Conservation (phyloP, 164 flowering plant genomes). For the Buxus sempervirens region DNA sequence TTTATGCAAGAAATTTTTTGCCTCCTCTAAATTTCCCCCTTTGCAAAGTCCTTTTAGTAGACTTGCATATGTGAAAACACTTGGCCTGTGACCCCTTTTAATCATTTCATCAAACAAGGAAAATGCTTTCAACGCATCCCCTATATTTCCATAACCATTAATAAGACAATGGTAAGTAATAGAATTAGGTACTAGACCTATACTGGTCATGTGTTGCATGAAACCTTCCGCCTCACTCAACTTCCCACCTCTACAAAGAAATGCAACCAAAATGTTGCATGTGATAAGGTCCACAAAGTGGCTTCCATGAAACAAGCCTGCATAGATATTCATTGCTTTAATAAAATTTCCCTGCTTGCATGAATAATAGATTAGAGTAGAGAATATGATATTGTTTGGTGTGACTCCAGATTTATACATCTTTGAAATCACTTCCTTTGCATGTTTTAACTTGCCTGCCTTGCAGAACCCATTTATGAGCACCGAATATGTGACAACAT, state of each 20-base stretch:
- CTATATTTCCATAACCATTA: constrained; percentile 52
- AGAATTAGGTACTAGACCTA: constrained; percentile 47
- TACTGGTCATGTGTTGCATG: constrained; percentile 48
- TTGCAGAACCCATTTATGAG: constrained; percentile 68
- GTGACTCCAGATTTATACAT: constrained; percentile 47
- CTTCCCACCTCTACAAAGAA: constrained; percentile 55
- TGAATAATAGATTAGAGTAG: constrained; percentile 52
- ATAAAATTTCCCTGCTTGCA: constrained; percentile 47
- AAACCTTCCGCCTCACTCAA: constrained; percentile 61
- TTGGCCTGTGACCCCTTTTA: constrained; percentile 47
- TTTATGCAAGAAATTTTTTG: constrained; percentile 39
- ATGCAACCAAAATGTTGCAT: constrained; percentile 50
- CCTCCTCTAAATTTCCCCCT: constrained; percentile 48
- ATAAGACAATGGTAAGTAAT: constrained; percentile 57
- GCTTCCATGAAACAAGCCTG: constrained; percentile 42
- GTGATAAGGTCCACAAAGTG: constrained; percentile 38
- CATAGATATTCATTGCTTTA: constrained; percentile 51
- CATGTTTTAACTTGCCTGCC: constrained; percentile 37
- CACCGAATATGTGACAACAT: constrained; percentile 68
- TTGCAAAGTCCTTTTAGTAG: constrained; percentile 69
- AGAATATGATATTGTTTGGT: constrained; percentile 48
- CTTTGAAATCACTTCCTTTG: constrained; percentile 59
- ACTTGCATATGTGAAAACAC: constrained; percentile 51
- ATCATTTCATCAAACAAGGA: constrained; percentile 64
- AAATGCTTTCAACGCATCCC: constrained; percentile 57